A percentile compares a stretch with the other conserved stretches of the same genome.
Conservation (phyloP, 2,329 filamentous ascomycete genomes). For the Ascochyta koolunga region DNA sequence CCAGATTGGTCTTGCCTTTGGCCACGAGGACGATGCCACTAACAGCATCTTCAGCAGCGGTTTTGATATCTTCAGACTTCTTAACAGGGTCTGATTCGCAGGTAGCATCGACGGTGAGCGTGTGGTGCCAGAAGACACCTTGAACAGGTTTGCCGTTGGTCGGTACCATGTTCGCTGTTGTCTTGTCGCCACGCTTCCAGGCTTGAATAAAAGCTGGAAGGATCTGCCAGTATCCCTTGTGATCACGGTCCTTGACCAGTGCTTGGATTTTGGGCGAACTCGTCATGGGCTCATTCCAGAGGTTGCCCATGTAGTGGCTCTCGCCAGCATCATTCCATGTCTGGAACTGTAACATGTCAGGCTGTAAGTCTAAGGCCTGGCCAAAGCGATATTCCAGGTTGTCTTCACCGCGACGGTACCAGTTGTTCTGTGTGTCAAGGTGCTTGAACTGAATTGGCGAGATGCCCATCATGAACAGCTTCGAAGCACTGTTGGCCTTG, state of each 20-base stretch:
- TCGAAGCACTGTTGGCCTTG: slow-evolving; percentile 36
- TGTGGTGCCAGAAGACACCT: slow-evolving; percentile 32
- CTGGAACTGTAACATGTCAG: slow-evolving; percentile 49
- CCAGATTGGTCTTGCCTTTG: slow-evolving; percentile 20
- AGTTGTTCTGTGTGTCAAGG: slow-evolving; percentile 35
- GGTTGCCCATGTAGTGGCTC: slow-evolving; percentile 50
- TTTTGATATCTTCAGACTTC: slow-evolving; percentile 25
- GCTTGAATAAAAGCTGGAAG: slow-evolving; percentile 47
- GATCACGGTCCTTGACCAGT: slow-evolving; percentile 42
- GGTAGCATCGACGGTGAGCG: slow-evolving; percentile 33
- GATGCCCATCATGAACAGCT: slow-evolving; percentile 49
- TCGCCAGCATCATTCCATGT: slow-evolving; percentile 53
- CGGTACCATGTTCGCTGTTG: slow-evolving; percentile 28
- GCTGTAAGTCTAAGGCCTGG: slow-evolving; percentile 40
- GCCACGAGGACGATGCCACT: slow-evolving; percentile 21
- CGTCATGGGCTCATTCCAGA: slow-evolving; percentile 44
- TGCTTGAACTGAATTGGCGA: slow-evolving; percentile 51
- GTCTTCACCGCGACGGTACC: slow-evolving; percentile 48
- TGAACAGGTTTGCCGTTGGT: slow-evolving; percentile 22
- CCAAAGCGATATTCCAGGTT: slow-evolving; percentile 43
- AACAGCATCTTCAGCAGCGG: slow-evolving; percentile 17
- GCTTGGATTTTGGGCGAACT: slow-evolving; percentile 25
- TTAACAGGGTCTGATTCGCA: slow-evolving; percentile 52
- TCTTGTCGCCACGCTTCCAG: slow-evolving; percentile 43
- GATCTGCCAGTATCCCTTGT: slow-evolving; percentile 46